Base-by-base conservation (phyloP, 2,329 filamentous ascomycete genomes). In the Rhinocladiella similis region DNA sequence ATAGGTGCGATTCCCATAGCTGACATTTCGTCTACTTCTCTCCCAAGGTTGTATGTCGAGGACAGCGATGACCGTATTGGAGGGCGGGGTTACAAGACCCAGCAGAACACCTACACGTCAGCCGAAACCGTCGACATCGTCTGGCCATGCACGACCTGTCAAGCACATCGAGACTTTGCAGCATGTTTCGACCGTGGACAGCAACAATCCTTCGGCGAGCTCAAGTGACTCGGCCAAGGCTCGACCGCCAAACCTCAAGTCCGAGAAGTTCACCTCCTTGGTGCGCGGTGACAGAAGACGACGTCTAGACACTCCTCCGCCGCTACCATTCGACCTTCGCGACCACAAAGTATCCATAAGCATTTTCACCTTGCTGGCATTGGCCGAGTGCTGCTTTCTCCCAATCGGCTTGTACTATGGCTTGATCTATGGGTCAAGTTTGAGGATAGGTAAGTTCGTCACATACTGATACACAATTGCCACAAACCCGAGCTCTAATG, bases 371-470 rank as follows among this genome's bases (percentile, higher is more conserved):
- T 51, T 63, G 16, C 42, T 63, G 18, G 50, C 35, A 14, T 20
- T 62, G n/a, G 50, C 56, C 5, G 61, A 63, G 38, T 62, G 54
- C 36, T 59, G 52, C 35, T 54, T 63, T 35, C 35, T 63, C 25
- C 61, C 61, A 1, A 50, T 63, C 29, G 47, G 27, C 25, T 47
- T 63, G 41, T 63, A 63, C 47, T 63, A 60, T 43, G 60, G 53
- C 16, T 39, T 64, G 49, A 56, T 29, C 6, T 48, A 61, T 27
- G 55, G 54, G 19, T 63, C 57, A 14, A 53, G 57, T 36, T 39
- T 63, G 52, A 43, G 60, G 19, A 50, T 51, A 16, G 60, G 60
- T 60, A 54, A 38, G 53, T 54, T 20, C 12, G n/a, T n/a, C 16
- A 20, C 7, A 27, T 27, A 3, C 7, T 27, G 25, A 27, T 27